Conservation (phyloP, 2,329 filamentous ascomycete genomes). For the Colletotrichum endophyticum region DNA sequence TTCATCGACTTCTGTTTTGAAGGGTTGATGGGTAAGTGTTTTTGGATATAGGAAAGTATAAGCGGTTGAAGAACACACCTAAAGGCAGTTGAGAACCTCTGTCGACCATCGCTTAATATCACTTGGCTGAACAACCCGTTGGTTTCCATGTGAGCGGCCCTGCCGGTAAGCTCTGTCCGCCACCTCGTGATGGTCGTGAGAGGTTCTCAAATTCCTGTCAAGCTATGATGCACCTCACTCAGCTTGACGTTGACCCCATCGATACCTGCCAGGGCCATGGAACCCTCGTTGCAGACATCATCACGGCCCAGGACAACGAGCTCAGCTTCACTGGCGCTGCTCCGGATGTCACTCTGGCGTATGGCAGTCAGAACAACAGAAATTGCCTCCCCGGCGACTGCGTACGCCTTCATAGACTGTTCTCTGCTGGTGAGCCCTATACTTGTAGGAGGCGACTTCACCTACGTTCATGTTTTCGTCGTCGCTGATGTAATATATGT, state of each 20-base stretch:
- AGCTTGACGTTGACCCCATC: slow-evolving; percentile 44
- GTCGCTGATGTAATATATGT: not conserved
- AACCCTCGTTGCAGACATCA: slow-evolving; percentile 50
- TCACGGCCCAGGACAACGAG: slow-evolving; percentile 44
- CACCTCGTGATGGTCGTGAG: too few species aligned
- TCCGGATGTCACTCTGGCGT: slow-evolving; percentile 35
- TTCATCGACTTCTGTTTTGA: not conserved
- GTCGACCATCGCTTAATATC: rapidly evolving
- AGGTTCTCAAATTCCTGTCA: too few species aligned
- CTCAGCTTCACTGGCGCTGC: slow-evolving; percentile 44
- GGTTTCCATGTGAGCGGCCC: not conserved
- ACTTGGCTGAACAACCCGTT: not conserved
- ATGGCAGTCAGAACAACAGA: too few species aligned
- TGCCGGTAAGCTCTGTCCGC: not conserved
- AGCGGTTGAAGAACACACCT: too few species aligned
- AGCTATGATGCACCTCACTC: slow-evolving; percentile 27
- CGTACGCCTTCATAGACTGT: rapidly evolving
- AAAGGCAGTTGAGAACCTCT: not conserved
- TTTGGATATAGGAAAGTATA: not conserved
- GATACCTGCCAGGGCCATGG: slow-evolving; percentile 45
- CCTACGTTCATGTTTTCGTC: rapidly evolving
- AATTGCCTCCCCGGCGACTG: too few species aligned
- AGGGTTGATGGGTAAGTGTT: rapidly evolving
- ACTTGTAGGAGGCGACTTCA: not conserved
- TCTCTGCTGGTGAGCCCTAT: too few species aligned